A percentile compares a stretch with the other conserved stretches of the same genome.
Evolutionary conservation across 164 flowering plant species (phyloP).

Genomic region (Cinnamomum micranthum): DNA sequence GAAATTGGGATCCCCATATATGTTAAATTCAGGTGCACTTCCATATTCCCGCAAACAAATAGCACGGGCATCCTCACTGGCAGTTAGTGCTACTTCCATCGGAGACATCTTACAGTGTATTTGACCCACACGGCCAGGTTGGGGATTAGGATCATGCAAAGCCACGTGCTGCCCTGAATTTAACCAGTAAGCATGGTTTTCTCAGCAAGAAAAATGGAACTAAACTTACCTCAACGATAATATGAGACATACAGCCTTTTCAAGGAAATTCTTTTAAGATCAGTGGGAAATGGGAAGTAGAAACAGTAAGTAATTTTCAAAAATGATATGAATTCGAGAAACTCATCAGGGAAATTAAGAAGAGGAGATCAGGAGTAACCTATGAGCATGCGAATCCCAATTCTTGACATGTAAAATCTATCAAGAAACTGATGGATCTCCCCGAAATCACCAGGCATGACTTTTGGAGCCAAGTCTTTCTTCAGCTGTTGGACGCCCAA

Average conservation of each 20-base stretch:
- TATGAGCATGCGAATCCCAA: conserved; percentile 97
- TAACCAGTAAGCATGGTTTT: conserved; percentile 13
- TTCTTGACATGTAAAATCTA: conserved; percentile 95
- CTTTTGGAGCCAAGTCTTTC: conserved; percentile 55
- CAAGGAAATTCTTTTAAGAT: background rate
- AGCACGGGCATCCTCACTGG: conserved; percentile 87
- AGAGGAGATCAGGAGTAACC: conserved; percentile 39
- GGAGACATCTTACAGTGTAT: conserved; percentile 92
- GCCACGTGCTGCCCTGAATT: conserved; percentile 95
- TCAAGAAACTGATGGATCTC: conserved; percentile 91
- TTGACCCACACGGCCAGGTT: conserved; percentile 73
- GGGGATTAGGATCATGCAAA: conserved; percentile 83
- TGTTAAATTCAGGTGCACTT: conserved; percentile 72
- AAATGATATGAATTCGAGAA: background rate
- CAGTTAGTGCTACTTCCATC: conserved; percentile 62
- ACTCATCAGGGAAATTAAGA: background rate
- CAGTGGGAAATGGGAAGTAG: background rate
- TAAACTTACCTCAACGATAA: background rate
- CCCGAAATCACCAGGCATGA: conserved; percentile 42
- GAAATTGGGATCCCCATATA: conserved; percentile 84
- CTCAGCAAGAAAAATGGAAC: conserved; percentile 2
- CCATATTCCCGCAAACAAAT: conserved; percentile 83
- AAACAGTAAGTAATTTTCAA: background rate
- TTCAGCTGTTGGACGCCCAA: conserved; percentile 93
- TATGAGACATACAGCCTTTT: background rate